Base-by-base conservation (phyloP, 192 early-diverging fungal species). In the Coemansia aciculifera region DNA sequence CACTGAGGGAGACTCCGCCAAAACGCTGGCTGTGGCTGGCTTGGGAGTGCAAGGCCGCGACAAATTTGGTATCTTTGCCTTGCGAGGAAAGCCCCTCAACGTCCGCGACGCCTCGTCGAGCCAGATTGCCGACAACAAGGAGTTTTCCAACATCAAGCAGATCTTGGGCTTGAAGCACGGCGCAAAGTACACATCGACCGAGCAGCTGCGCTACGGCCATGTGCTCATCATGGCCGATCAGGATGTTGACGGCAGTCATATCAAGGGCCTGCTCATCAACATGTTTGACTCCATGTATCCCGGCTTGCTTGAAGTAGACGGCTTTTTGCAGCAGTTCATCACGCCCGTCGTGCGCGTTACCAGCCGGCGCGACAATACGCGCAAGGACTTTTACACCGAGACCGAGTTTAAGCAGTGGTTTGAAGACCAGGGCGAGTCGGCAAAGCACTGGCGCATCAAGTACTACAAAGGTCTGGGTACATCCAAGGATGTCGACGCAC, bases 181-280 rank as follows among this genome's bases (percentile, higher is more conserved):
- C 57, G 87, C 87, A 65, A 86, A 84, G 15, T 99, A 99, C 74
- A 84, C 85, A 29, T 86, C 85, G 39, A 77, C 85, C 0, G 80
- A 90, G 24, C 84, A 90, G 31, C 81, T 99, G 77, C 87, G 97
- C 59, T 99, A 99, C 74, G 97, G 96, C 0, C 89, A 91, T 59
- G 83, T 99, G 12, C 97, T 99, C 90, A 95, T 98, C 62, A 99
- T 99, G 97, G 93, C 96, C 4, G 97, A 99, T 90, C 97, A 97
- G 87, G 95, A 96, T 86, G 90, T 95, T 61, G 95, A 97, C 68
- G 95, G 95, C 29, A 95, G 93, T 23, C 96, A 97, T 67, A 98
- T 98, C 83, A 99, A 99, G 77, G 96, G 96, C 21, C 86, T 99
- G 6, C 87, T 99, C 21, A 91, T 99, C 78, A 99, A 99, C 78